Percentiles rank a stretch among this genome's conserved stretches.
Conservation (phyloP, 2,329 filamentous ascomycete genomes). For the Colletotrichum sp. region DNA sequence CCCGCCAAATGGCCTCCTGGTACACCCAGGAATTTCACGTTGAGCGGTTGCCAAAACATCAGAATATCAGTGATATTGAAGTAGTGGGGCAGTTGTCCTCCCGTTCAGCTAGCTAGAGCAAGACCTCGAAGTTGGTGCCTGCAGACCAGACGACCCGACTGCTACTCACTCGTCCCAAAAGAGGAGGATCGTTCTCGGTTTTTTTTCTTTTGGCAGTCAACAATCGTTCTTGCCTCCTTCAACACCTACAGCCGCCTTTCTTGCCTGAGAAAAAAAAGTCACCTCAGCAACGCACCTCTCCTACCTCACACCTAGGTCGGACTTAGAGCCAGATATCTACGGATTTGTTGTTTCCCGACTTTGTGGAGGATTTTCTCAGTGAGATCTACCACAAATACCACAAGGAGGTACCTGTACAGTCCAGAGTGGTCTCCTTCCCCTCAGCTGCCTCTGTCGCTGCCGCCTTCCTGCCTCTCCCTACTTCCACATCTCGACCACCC, state of each 20-base stretch:
- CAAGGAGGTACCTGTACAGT: neutral
- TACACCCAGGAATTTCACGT: neutral
- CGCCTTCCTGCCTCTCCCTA: neutral
- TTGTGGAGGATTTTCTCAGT: neutral
- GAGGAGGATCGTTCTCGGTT: neutral
- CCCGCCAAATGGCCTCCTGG: neutral
- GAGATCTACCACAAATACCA: neutral
- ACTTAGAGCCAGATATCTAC: neutral
- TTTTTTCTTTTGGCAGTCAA: neutral
- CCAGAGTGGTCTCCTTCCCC: constrained; percentile 4
- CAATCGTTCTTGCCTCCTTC: neutral
- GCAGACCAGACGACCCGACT: neutral
- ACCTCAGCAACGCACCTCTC: neutral
- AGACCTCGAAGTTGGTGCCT: neutral
- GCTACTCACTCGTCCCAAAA: neutral
- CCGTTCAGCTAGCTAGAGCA: neutral
- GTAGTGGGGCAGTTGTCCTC: neutral
- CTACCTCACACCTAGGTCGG: neutral
- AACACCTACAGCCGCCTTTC: neutral
- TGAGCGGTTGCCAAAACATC: neutral
- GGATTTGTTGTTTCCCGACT: neutral
- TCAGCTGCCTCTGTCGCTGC: neutral
- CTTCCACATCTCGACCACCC: neutral
- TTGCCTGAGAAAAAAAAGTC: neutral
- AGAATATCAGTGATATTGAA: neutral